Percentiles rank a stretch among this genome's conserved stretches.
phyloP scores from a whole-genome alignment of 192 early-diverging fungal genomes.

The Backusella tarrabulga region DNA sequence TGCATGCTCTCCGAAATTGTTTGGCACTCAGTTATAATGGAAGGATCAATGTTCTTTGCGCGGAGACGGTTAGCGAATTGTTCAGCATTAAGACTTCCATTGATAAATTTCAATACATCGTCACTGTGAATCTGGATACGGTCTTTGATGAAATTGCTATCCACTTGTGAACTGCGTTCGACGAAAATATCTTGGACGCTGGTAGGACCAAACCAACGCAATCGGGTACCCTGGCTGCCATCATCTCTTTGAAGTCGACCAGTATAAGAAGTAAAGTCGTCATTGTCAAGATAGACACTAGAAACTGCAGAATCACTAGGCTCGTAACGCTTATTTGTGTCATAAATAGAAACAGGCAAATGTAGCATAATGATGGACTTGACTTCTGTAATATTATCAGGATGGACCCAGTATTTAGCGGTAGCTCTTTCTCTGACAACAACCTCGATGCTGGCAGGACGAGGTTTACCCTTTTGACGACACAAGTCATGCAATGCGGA shows the following conservation, averaged over 20 bases:
- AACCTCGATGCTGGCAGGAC: slow-evolving; percentile 23
- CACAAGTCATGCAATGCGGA: slow-evolving; percentile 75
- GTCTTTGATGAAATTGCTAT: slow-evolving; percentile 31
- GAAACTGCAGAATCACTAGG: slow-evolving; percentile 34
- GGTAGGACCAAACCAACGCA: slow-evolving; percentile 33
- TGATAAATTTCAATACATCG: slow-evolving; percentile 18
- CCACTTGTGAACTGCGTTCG: slow-evolving; percentile 32
- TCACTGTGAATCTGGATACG: slow-evolving; percentile 19
- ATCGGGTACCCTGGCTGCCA: slow-evolving; percentile 31
- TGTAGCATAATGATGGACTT: slow-evolving; percentile 40
- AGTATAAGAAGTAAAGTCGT: slow-evolving; percentile 29
- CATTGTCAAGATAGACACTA: slow-evolving; percentile 34
- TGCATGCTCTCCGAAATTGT: slow-evolving; percentile 22
- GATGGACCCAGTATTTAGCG: slow-evolving; percentile 46
- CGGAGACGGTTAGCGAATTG: slow-evolving; percentile 64
- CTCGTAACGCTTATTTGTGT: slow-evolving; percentile 43
- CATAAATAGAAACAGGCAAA: slow-evolving; percentile 46
- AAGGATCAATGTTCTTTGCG: slow-evolving; percentile 62
- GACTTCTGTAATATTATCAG: slow-evolving; percentile 40
- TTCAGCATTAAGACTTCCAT: slow-evolving; percentile 22
- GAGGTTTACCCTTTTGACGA: slow-evolving; percentile 42
- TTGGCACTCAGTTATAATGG: slow-evolving; percentile 53
- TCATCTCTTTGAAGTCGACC: slow-evolving; percentile 33
- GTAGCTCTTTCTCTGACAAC: slow-evolving; percentile 74
- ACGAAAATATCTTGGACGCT: slow-evolving; percentile 21